Conservation (phyloP, 768 basidiomycete species). For the Serendipita sp. region DNA sequence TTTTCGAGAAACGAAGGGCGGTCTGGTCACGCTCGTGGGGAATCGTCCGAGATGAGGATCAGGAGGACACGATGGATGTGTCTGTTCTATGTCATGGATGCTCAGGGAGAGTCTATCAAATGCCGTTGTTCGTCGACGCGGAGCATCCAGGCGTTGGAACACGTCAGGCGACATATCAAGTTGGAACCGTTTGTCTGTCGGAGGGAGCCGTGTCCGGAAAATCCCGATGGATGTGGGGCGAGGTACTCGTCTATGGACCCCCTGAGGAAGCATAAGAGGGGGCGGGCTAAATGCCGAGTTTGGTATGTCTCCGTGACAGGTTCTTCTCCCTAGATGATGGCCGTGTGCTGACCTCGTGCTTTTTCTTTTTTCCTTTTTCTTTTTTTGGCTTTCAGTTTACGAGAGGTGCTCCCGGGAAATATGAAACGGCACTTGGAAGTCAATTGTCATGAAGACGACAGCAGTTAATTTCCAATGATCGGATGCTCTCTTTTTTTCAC, state of each 20-base stretch:
- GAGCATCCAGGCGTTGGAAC: background rate
- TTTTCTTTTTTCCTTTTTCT: too few species aligned
- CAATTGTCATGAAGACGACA: background rate
- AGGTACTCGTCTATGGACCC: slow-evolving; percentile 1
- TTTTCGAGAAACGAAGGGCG: too few species aligned
- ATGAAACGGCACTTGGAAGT: background rate
- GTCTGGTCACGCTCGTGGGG: too few species aligned
- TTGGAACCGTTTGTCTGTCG: background rate
- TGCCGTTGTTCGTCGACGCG: background rate
- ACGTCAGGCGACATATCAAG: background rate
- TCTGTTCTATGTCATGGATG: background rate
- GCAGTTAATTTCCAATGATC: background rate
- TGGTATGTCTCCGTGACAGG: background rate
- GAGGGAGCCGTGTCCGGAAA: background rate
- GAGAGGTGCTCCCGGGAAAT: background rate
- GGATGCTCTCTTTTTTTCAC: too few species aligned
- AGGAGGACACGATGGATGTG: background rate
- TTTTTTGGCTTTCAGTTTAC: background rate
- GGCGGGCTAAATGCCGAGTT: background rate
- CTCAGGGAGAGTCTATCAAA: background rate
- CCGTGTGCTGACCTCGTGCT: too few species aligned
- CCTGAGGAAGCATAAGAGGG: background rate
- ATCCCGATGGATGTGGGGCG: background rate
- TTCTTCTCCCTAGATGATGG: too few species aligned
- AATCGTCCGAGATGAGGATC: background rate